Evolutionary conservation across 2,329 filamentous ascomycete genomes (phyloP), one percentile per base, ranked within the genome.

Genomic region (Camillea tinctor): DNA sequence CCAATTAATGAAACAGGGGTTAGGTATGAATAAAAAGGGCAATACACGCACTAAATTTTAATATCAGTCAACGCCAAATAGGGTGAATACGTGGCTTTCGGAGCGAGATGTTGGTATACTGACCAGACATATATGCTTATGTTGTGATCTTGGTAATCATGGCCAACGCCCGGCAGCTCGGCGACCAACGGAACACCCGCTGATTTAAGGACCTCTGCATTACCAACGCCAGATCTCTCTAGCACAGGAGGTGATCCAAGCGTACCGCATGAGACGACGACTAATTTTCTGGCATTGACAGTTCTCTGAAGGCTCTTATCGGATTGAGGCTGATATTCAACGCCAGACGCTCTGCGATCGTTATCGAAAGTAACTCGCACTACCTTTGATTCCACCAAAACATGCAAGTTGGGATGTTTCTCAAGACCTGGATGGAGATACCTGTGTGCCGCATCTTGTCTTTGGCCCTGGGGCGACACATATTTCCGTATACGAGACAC

Each of bases 361-460:
- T 24, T 40, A 26, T 57, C 23, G 11, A 62, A 57, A 4, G 59
- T 22, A 48, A 62, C 54, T 8, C 30, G 4, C 6, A 52, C 20
- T 19, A 85, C 81, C 62, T 82, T 80, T 15, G 80, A 77, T 60
- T 85, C 77, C 0, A 79, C 74, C 5, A 85, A 69, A n/a, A 85
- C 76, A 57, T 84, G 78, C 1, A 86, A 74, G 54, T 83, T 82
- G 0, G 77, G 75, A 57, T 81, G 75, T 19, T 78, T 69, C 5
- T 40, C 49, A 54, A 84, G 68, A 40, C 79, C 75, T 1, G 81
- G 81, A 64, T 84, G 82, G 19, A 85, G 64, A 58, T 81, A 84
- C 26, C 72, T 69, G 64, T 81, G 78, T 1, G 82, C 81, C 8
- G 79, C 71, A 66, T 84, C 82, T 67, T 83, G 80, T 49, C 82